phyloP scores from a whole-genome alignment of 2,329 filamentous ascomycete species.

The Conoideocrella luteorostrata region DNA sequence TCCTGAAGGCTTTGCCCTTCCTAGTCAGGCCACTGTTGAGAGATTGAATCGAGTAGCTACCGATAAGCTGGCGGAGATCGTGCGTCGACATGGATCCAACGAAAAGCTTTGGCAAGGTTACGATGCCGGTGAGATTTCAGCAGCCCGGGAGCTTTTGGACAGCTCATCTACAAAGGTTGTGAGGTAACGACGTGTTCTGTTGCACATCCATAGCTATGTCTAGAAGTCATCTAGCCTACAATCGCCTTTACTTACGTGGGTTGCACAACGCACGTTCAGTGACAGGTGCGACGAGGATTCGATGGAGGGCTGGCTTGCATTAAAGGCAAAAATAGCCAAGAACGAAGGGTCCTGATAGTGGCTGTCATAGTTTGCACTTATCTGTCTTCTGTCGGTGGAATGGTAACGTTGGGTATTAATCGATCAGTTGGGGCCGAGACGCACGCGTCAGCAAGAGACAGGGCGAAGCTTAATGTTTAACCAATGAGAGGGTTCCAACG shows the following conservation, averaged over 20 bases:
- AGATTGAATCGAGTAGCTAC: conserved; percentile 68
- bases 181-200: conserved; percentile 27
- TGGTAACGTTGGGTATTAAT: neutral
- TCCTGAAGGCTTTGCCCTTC: conserved; percentile 45
- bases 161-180: conserved; percentile 39
- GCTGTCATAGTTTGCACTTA: neutral
- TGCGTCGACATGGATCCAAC: conserved; percentile 53
- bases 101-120: conserved; percentile 69
- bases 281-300: too few relatives aligned
- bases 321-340: neutral
- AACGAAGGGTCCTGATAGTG: too few relatives aligned
- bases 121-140: conserved; percentile 62
- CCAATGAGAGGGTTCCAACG: too few relatives aligned
- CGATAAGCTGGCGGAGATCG: conserved; percentile 68
- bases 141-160: conserved; percentile 61
- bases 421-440: neutral
- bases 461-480: neutral
- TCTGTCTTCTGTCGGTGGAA: neutral
- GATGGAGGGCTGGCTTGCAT: too few relatives aligned
- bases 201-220: too few relatives aligned
- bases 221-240: too few relatives aligned
- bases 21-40: conserved; percentile 52
- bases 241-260: too few relatives aligned
- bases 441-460: conserved; percentile 5
- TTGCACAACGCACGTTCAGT: too few relatives aligned